Evolutionary conservation across 2,329 filamentous ascomycete species (phyloP), one percentile per base, ranked within the genome.

Genomic region (Colletotrichum cereale): DNA sequence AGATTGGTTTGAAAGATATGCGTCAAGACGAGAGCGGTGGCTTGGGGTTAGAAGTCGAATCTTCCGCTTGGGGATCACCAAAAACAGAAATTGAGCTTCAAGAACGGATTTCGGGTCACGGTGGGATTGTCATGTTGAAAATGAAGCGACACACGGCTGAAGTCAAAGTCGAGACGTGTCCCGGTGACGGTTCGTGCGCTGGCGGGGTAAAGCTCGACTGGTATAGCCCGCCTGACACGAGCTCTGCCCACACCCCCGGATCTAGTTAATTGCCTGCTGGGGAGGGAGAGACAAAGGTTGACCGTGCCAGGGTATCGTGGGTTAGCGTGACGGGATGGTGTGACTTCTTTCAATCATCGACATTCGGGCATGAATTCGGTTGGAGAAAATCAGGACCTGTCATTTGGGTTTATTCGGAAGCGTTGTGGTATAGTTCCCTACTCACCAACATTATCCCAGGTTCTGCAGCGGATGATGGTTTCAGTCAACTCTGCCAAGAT

Each of bases 401-500:
- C 67, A 62, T 24, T 29, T 66, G 55, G 56, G 55, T 58, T 34
- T 38, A 11, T 61, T 50, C 38, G 67, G 42, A 67, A 24, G 16
- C 24, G 21, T 24, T 7, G 50, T 65, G 52, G 14, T 50, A 42
- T 57, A n/a, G 34, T 57, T 52, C 60, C 50, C 34, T 16, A 42
- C 26, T 21, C 18, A 31, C 26, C 44, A 2, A 64, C 26, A 42
- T 57, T 36, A 36, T 69, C 66, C 69, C 69, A 52, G 44, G 29
- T n/a, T 60, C 44, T 69, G 69, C 42, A 42, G 60, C 58, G 65
- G 44, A 40, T 63, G 52, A 60, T n/a, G 53, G 69, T 72, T 72
- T 71, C 68, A 71, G 58, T 48, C 60, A 31, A 31, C 4, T 31
- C 38, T 31, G 58, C 52, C 44, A 63, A 60, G 65, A 53, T 34